Percentiles rank a stretch among this genome's conserved stretches.
phyloP scores from a whole-genome alignment of 139 green algal species.

The Micractinium sp. region DNA sequence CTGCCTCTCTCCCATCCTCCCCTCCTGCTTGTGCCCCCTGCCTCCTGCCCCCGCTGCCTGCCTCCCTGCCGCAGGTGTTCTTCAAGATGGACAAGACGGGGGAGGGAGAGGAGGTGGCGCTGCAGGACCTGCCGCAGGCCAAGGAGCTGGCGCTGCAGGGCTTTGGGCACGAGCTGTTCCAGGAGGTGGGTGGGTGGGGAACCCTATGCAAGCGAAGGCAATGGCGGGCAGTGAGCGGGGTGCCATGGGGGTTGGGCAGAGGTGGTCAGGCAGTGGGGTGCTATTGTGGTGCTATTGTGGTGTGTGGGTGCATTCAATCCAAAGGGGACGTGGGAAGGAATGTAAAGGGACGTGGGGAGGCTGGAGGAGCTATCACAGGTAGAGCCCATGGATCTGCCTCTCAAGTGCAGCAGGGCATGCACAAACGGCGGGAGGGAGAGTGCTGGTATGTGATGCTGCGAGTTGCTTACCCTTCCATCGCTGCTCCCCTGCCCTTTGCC shows the following conservation, averaged over 20 bases:
- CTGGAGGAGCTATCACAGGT: too few species aligned
- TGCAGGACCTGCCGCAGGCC: constrained; percentile 66
- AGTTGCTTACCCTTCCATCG: not conserved
- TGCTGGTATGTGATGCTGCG: not conserved
- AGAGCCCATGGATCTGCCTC: too few species aligned
- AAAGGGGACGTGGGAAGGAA: too few species aligned
- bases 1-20: not conserved
- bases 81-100: constrained; percentile 96
- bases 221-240: too few species aligned
- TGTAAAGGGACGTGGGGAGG: too few species aligned
- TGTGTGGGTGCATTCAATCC: too few species aligned
- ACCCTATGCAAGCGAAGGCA: too few species aligned
- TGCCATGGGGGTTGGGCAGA: too few species aligned
- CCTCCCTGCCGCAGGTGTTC: constrained; percentile 62
- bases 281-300: too few species aligned
- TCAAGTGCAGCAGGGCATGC: too few species aligned
- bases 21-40: not conserved
- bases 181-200: constrained; percentile 69
- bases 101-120: constrained; percentile 74
- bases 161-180: constrained; percentile 90
- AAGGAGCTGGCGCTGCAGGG: constrained; percentile 67
- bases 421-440: not conserved
- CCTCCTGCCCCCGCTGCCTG: not conserved
- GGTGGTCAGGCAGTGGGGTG: too few species aligned
- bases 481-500: not conserved